phyloP scores from a whole-genome alignment of 208 protist genomes.

The Angomonas ambiguus region DNA sequence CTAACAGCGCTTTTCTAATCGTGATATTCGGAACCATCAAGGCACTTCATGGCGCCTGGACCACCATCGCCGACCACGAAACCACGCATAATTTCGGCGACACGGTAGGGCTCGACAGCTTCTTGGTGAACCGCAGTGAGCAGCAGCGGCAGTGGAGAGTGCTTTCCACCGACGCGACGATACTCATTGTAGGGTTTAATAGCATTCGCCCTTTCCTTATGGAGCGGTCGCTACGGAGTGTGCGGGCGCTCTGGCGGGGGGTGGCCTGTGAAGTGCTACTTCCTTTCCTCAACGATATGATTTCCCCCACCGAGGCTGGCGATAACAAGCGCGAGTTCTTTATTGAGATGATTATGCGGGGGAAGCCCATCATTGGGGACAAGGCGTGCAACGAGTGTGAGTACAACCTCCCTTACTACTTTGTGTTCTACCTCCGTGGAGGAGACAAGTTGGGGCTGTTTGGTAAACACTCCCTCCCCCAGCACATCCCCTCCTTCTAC shows the following conservation, averaged over 20 bases:
- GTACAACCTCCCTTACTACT: constrained; percentile 49
- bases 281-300: constrained; percentile 47
- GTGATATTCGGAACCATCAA: constrained; percentile 70
- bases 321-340: constrained; percentile 44
- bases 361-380: constrained; percentile 72
- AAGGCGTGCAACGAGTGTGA: constrained; percentile 50
- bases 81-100: constrained; percentile 58
- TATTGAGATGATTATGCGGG: constrained; percentile 43
- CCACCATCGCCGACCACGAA: constrained; percentile 44
- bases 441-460: constrained; percentile 56
- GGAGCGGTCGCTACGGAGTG: constrained; percentile 63
- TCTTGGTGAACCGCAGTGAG: constrained; percentile 43
- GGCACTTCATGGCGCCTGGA: constrained; percentile 58
- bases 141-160: constrained; percentile 58
- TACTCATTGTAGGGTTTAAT: constrained; percentile 70
- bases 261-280: constrained; percentile 64
- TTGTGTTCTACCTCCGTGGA: constrained; percentile 78
- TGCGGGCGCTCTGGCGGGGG: constrained; percentile 73
- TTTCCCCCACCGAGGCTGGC: constrained; percentile 36
- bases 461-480: constrained; percentile 53
- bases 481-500: constrained; percentile 70
- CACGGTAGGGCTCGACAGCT: constrained; percentile 57
- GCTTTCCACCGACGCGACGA: constrained; percentile 52
- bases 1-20: constrained; percentile 64
- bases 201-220: constrained; percentile 69